A percentile compares a stretch with the other conserved stretches of the same genome.
Evolutionary conservation across 2,329 filamentous ascomycete genomes (phyloP).

Genomic region (Mariannaea elegans): DNA sequence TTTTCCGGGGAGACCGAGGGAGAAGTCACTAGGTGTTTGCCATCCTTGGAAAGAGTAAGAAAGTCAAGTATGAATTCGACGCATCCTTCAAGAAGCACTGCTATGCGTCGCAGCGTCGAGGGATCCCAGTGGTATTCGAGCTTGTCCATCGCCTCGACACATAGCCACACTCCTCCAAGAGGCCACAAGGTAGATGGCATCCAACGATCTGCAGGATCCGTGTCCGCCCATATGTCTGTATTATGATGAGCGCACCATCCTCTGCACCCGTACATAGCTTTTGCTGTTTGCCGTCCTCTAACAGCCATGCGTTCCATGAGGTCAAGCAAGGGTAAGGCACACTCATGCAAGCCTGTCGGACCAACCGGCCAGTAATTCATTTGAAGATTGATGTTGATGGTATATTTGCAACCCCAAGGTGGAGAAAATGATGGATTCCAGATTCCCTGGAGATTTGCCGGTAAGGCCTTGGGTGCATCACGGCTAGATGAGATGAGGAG

Average conservation of each 20-base stretch:
- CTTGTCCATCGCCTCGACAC: constrained; percentile 35
- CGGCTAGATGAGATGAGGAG: constrained; percentile 41
- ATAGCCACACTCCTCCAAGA: constrained; percentile 37
- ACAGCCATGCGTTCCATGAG: constrained; percentile 33
- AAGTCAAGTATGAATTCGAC: constrained; percentile 51
- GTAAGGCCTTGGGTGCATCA: constrained; percentile 35
- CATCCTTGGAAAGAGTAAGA: constrained; percentile 41
- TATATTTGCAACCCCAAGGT: constrained; percentile 58
- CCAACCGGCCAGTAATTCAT: constrained; percentile 62
- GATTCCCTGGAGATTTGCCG: constrained; percentile 47
- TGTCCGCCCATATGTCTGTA: constrained; percentile 51
- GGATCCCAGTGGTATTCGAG: constrained; percentile 33
- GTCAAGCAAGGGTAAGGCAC: constrained; percentile 52
- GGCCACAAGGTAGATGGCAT: constrained; percentile 42
- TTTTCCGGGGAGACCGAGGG: constrained; percentile 41
- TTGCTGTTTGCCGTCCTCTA: constrained; percentile 44
- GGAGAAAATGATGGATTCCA: constrained; percentile 45
- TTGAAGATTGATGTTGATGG: constrained; percentile 61
- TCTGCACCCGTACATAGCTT: constrained; percentile 48
- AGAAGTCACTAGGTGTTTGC: constrained; percentile 37
- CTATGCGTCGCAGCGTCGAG: constrained; percentile 28
- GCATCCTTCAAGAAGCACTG: constrained; percentile 46
- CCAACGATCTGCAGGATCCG: constrained; percentile 47
- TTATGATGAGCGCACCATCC: constrained; percentile 51
- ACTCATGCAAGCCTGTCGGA: constrained; percentile 47